Conservation (phyloP, 352 stramenopile species). For the Thraustochytrium sp. region DNA sequence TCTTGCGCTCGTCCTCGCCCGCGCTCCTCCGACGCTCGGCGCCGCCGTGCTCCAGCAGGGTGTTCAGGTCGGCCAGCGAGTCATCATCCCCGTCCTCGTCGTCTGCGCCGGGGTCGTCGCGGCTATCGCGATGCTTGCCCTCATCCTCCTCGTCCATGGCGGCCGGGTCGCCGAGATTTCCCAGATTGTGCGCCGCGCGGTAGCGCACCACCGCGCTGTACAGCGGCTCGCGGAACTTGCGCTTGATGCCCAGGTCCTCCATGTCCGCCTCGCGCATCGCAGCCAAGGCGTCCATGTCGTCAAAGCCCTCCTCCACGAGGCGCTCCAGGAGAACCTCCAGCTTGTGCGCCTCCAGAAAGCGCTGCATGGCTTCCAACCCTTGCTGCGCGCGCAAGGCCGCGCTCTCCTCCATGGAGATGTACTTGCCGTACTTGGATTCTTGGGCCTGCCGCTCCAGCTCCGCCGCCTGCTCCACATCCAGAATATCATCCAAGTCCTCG, state of each 20-base stretch:
- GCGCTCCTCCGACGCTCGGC: no score
- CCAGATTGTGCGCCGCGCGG: neutral
- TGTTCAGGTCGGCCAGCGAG: neutral
- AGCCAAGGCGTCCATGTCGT: conserved; percentile 46
- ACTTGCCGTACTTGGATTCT: neutral
- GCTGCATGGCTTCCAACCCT: neutral
- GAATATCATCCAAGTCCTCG: conserved; percentile 13
- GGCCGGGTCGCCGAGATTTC: neutral
- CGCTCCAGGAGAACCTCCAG: conserved; percentile 20
- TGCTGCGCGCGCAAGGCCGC: neutral
- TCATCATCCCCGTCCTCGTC: neutral
- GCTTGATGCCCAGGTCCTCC: conserved; percentile 38
- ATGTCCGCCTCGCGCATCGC: conserved; percentile 38
- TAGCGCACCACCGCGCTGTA: conserved; percentile 39
- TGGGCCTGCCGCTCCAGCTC: neutral
- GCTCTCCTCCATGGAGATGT: neutral
- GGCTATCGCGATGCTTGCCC: neutral
- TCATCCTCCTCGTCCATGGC: neutral
- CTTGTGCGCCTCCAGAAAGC: conserved; percentile 39
- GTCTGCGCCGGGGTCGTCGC: neutral
- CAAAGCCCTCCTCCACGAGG: conserved; percentile 47
- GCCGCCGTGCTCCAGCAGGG: no score
- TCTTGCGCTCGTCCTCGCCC: neutral
- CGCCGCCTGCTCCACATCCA: neutral
- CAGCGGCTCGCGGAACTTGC: neutral